Evolutionary conservation across 768 basidiomycete genomes (phyloP), one percentile per base, ranked within the genome.

Genomic region (Boletus subcaerulescens): DNA sequence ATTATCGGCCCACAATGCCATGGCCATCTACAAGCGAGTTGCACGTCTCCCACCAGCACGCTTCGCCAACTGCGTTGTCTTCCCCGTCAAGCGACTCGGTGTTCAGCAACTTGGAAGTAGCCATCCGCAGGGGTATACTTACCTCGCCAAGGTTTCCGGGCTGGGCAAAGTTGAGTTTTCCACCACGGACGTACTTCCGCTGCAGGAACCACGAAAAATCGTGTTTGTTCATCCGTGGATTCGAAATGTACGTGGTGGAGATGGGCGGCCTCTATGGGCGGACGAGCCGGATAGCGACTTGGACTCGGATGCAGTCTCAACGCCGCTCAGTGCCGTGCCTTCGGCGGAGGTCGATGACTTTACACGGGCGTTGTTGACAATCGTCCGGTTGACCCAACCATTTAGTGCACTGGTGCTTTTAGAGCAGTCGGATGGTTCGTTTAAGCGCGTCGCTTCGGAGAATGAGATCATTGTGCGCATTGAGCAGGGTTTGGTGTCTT

Each of bases 181-280:
- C 29, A 48, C 53, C 29, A n/a, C 35, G 8, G 57, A 50, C 9
- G 31, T 33, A 14, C 42, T 54, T n/a, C 52, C 52, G 4, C 33
- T 40, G 7, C 32, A 32, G 4, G 32, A 50, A 17, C 52, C 48
- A 11, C 45, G 32, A 13, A 40, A 26, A 29, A 38, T 53, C 7
- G 22, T 57, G 11, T 45, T 60, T 36, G 59, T 48, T 18, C 32
- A 53, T 43, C 59, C 59, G 4, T 60, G 59, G 59, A 58, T 57
- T n/a, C 52, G 26, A 22, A 40, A 32, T 13, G 5, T 48, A 31
- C 29, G 26, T 4, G 39, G 31, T 13, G 15, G 40, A n/a, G 38
- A 40, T 40, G 38, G 18, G 32, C 12, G 22, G 20, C 18, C 11
- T 8, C 10, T 13, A 6, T 48, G 22, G 32, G 35, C 2, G 11